These are phyloP conservation scores for Ganoderma boninense DNA, from an alignment of 1,284 basidiomycete genomes.

Conservation along the genomic window DNA sequence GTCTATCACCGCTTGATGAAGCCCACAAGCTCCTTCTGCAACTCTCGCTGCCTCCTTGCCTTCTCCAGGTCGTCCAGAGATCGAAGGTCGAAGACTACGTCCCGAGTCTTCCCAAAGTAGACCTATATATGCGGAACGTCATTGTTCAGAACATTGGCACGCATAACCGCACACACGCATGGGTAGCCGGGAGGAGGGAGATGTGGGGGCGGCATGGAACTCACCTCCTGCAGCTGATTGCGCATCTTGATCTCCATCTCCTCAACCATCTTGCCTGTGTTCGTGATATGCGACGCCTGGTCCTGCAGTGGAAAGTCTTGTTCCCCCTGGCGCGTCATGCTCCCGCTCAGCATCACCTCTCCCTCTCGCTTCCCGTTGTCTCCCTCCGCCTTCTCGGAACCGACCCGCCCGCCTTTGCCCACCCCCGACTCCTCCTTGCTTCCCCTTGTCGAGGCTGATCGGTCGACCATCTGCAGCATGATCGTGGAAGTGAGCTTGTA, in stretches of 20 bases:
- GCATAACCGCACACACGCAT: background rate
- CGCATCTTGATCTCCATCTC: conserved; percentile 99
- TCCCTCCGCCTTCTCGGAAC: conserved; percentile 47
- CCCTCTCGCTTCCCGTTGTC: conserved; percentile 66
- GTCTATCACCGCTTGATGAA: conserved; percentile 72
- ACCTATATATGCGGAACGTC: conserved; percentile 58
- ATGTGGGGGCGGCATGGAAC: conserved; percentile 21
- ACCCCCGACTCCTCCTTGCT: conserved; percentile 46
- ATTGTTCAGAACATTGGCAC: background rate
- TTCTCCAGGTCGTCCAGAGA: conserved; percentile 89
- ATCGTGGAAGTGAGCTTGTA: conserved; percentile 98
- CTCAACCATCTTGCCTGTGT: conserved; percentile 95
- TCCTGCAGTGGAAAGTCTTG: conserved; percentile 86
- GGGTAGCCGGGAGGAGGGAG: too few species aligned
- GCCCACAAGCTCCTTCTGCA: conserved; percentile 96
- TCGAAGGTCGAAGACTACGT: conserved; percentile 92
- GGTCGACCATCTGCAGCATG: conserved; percentile 92
- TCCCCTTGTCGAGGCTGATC: conserved; percentile 44
- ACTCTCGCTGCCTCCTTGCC: conserved; percentile 80
- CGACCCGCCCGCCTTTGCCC: conserved; percentile 40
- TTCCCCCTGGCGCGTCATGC: conserved; percentile 96
- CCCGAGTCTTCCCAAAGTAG: conserved; percentile 98
- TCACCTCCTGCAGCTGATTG: conserved; percentile 89
- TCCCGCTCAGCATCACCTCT: conserved; percentile 89
- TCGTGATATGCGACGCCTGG: conserved; percentile 85